phyloP scores from a whole-genome alignment of 2,329 filamentous ascomycete species.

The Fusarium musae region DNA sequence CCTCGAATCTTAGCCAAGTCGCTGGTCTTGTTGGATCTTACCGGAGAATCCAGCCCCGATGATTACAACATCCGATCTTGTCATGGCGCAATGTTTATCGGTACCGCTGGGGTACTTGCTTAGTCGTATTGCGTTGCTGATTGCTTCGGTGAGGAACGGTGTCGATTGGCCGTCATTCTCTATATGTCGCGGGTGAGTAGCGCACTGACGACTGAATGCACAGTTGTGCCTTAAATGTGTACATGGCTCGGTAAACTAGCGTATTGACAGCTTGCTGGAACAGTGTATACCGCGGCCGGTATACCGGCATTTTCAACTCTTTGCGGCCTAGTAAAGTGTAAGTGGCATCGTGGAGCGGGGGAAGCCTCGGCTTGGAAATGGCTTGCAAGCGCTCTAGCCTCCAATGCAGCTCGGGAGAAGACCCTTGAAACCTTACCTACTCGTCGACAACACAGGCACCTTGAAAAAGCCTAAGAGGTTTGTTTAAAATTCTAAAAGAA shows the following conservation, averaged over 20 bases:
- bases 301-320: background rate
- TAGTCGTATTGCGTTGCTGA: rapidly evolving
- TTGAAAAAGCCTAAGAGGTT: rapidly evolving
- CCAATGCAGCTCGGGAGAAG: rapidly evolving
- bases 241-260: background rate
- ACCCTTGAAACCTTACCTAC: rapidly evolving
- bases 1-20: rapidly evolving
- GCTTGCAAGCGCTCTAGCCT: rapidly evolving
- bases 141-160: background rate
- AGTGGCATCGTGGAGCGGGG: background rate
- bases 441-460: no score
- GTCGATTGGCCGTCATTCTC: rapidly evolving
- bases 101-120: rapidly evolving
- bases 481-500: no score
- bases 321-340: background rate
- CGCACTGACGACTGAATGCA: rapidly evolving
- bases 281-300: background rate
- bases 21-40: rapidly evolving
- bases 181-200: rapidly evolving
- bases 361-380: background rate
- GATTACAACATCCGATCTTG: background rate
- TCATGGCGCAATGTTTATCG: background rate
- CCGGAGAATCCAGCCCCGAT: background rate
- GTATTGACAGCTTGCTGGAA: rapidly evolving
- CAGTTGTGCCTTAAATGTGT: background rate